Base-by-base conservation (phyloP, 805 yeast species). In the Candida ovalis region DNA sequence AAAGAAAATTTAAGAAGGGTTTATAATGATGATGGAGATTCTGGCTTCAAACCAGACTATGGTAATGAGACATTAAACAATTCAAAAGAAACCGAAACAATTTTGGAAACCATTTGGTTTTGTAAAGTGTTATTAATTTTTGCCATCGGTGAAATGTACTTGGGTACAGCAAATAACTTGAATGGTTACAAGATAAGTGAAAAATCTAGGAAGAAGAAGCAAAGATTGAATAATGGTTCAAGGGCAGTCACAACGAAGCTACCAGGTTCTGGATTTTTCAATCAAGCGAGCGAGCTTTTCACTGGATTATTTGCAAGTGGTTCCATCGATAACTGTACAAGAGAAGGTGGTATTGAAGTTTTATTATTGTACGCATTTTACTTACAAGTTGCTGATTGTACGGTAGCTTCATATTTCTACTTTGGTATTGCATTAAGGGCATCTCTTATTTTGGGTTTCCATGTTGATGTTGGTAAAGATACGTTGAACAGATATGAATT, bases 311-410 rank as follows among this genome's bases (percentile, higher is more conserved):
- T 85, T 67, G 84, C 90, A 0, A 80, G 86, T 35, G 90, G 90
- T n/a, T 86, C 89, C 6, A 78, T 86, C 43, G 91, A 85, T 60
- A 84, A 84, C 56, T 79, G 83, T 46, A 84, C 89, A 1, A 78
- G 84, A 57, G 90, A 84, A 60, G 91, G 92, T 35, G 90, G 91
- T 50, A 77, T 86, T 21, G 95, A 86, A 62, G 89, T 84, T 2
- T 71, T 85, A 70, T 64, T 86, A 23, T 67, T 86, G 17, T 86
- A 86, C 66, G 92, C 92, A 0, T 86, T 86, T 58, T 86, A 84
- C 61, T 67, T 86, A 27, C 95, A 86, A 63, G 92, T 86, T 24
- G 92, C 92, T 0, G 95, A 86, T 61, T 84, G 90, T 59, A 86
- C 91, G 1, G 83, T 86, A 7, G 86, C 91, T 0, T 84, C 91